Evolutionary conservation across 2,329 filamentous ascomycete species (phyloP).

Genomic region (Aureobasidium sp.): DNA sequence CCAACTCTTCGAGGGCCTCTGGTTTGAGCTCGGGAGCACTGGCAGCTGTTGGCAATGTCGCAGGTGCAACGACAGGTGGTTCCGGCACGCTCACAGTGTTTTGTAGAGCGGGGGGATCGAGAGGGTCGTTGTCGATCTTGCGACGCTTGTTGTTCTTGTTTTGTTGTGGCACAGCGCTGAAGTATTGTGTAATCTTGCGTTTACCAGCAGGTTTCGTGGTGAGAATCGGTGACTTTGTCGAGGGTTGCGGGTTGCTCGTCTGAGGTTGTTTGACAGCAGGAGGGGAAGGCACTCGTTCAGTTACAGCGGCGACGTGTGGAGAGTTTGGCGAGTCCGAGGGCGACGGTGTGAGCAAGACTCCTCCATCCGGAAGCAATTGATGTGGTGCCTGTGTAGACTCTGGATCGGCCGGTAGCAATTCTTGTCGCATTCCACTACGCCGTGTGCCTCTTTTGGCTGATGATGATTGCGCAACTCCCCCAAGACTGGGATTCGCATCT

Average conservation of each 20-base stretch:
- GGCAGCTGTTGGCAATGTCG: not conserved
- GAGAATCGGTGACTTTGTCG: not conserved
- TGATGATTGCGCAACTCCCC: not conserved
- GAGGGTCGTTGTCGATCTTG: not conserved
- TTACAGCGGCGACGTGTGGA: not conserved
- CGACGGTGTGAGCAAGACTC: conserved; percentile 1
- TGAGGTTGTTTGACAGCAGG: not conserved
- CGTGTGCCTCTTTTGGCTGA: not conserved
- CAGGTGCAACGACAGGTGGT: not conserved
- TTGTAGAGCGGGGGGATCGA: not conserved
- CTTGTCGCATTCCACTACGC: conserved; percentile 2
- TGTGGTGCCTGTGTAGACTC: not conserved
- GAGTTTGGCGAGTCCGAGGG: not conserved
- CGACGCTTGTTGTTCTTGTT: not conserved
- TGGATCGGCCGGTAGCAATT: not conserved
- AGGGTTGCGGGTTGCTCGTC: not conserved
- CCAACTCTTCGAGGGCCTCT: not conserved
- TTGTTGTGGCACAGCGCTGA: not conserved
- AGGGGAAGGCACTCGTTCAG: not conserved
- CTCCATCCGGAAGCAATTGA: not conserved
- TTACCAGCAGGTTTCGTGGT: not conserved
- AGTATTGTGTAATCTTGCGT: not conserved
- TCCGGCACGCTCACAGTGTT: not conserved
- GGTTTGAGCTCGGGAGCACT: not conserved
- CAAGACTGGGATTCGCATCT: conserved; percentile 4